A percentile compares a stretch with the other conserved stretches of the same genome.
phyloP scores from a whole-genome alignment of 768 basidiomycete species.

The Phanerochaete sordida region DNA sequence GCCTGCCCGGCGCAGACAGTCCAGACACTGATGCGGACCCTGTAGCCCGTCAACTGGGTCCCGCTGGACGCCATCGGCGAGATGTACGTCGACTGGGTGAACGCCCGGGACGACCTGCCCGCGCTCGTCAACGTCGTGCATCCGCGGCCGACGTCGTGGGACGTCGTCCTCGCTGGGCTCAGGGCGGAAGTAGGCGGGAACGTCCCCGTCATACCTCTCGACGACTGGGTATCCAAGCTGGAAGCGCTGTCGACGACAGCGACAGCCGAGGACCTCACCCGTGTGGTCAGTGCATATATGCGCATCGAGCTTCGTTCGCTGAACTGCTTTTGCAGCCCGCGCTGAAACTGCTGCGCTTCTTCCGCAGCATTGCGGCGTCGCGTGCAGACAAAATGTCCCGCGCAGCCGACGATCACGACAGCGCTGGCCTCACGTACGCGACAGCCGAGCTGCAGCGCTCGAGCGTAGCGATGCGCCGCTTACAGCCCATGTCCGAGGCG shows the following conservation, averaged over 20 bases:
- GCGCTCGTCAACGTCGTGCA: slow-evolving; percentile 15
- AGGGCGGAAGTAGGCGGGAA: neutral
- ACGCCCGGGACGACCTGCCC: neutral
- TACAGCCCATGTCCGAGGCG: neutral
- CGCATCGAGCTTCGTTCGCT: neutral
- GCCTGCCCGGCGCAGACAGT: neutral
- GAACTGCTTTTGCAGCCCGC: slow-evolving; percentile 4
- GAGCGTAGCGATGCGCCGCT: neutral
- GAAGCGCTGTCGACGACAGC: neutral
- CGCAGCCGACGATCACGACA: neutral
- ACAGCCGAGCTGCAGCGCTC: neutral
- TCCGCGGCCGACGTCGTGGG: slow-evolving; percentile 14
- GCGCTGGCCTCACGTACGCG: neutral
- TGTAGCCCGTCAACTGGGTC: slow-evolving; percentile 1
- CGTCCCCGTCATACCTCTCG: neutral
- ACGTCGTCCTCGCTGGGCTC: neutral
- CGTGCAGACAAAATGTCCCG: no score
- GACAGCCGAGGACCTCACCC: neutral
- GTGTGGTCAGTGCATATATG: neutral
- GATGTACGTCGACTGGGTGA: slow-evolving; percentile 6
- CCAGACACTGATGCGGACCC: neutral
- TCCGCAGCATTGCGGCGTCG: neutral
- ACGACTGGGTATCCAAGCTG: slow-evolving; percentile 1
- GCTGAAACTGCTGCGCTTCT: slow-evolving; percentile 7
- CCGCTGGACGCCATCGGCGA: neutral